Percentiles rank a stretch among this genome's conserved stretches.
These are phyloP conservation scores for Lenzites betulinus DNA, from an alignment of 768 basidiomycete species.

Conservation along the genomic window DNA sequence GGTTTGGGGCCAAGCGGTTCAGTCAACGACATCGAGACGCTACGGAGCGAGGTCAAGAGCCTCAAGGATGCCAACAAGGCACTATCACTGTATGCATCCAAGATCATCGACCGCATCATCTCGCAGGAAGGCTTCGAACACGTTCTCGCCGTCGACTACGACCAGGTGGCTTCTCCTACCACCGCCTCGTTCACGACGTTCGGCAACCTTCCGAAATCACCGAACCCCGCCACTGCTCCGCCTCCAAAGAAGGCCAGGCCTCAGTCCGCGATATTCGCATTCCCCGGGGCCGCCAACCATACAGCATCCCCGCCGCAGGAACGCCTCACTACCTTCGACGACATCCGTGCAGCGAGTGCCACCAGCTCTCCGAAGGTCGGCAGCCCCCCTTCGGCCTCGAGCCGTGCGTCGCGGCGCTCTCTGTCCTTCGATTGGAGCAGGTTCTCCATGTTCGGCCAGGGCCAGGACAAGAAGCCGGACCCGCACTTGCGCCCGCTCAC, in stretches of 20 bases:
- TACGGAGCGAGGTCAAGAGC: constrained; percentile 85
- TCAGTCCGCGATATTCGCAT: constrained; percentile 59
- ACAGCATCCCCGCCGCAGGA: constrained; percentile 33
- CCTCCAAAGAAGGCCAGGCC: constrained; percentile 51
- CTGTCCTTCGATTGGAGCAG: constrained; percentile 84
- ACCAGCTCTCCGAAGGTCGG: constrained; percentile 26
- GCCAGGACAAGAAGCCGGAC: constrained; percentile 64
- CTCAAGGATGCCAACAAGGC: constrained; percentile 97
- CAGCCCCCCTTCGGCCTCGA: constrained; percentile 26
- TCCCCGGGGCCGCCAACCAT: constrained; percentile 22
- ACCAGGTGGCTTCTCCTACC: constrained; percentile 51
- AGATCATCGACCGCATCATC: constrained; percentile 98
- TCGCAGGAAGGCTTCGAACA: constrained; percentile 96
- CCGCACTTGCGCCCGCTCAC: constrained; percentile 65
- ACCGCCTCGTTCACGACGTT: constrained; percentile 39
- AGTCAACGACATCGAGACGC: constrained; percentile 65
- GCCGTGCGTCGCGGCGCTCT: constrained; percentile 62
- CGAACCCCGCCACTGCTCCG: constrained; percentile 25
- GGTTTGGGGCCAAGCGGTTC: constrained; percentile 47
- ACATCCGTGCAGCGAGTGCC: constrained; percentile 21
- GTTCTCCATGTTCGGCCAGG: constrained; percentile 66
- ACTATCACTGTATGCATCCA: constrained; percentile 90
- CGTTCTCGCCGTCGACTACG: constrained; percentile 91
- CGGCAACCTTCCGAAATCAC: constrained; percentile 28
- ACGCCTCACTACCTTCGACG: constrained; percentile 37